These are phyloP conservation scores for Candida maris DNA, from an alignment of 805 yeast genomes.

Conservation along the genomic window DNA sequence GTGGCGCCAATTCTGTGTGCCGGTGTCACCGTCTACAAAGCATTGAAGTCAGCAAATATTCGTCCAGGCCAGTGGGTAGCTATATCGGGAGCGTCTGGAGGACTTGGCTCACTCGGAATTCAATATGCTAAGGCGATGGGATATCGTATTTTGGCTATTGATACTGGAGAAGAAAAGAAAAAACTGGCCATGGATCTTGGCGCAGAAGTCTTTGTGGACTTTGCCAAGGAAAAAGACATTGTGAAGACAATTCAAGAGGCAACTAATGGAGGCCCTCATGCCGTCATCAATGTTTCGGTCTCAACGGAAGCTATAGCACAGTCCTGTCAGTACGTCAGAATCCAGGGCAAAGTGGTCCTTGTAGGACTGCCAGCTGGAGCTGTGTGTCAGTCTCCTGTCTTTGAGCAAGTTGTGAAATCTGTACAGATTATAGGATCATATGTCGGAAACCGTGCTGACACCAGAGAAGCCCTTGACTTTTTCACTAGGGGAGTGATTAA, in stretches of 20 bases:
- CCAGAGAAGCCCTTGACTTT: constrained; percentile 73
- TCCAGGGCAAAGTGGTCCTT: constrained; percentile 58
- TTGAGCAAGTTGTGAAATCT: constrained; percentile 70
- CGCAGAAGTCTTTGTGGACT: constrained; percentile 62
- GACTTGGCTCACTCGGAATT: constrained; percentile 72
- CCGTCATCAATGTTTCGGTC: constrained; percentile 63
- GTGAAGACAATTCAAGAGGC: constrained; percentile 38
- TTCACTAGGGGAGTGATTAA: constrained; percentile 63
- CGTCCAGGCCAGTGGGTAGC: constrained; percentile 80
- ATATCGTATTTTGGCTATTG: constrained; percentile 65
- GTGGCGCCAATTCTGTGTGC: constrained; percentile 86
- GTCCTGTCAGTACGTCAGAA: constrained; percentile 56
- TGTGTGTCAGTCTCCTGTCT: constrained; percentile 64
- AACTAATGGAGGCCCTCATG: constrained; percentile 60
- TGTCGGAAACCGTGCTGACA: constrained; percentile 88
- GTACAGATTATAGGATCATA: constrained; percentile 77
- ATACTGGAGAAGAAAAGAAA: constrained; percentile 70
- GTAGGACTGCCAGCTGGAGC: constrained; percentile 83
- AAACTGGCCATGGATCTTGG: constrained; percentile 51
- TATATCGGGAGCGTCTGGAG: constrained; percentile 80
- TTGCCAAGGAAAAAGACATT: constrained; percentile 40
- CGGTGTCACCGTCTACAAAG: constrained; percentile 89
- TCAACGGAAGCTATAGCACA: constrained; percentile 50
- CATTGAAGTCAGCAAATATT: constrained; percentile 73
- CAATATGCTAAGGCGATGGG: constrained; percentile 82